Base-by-base conservation (phyloP, 2,329 filamentous ascomycete species). In the Fusarium sp. region DNA sequence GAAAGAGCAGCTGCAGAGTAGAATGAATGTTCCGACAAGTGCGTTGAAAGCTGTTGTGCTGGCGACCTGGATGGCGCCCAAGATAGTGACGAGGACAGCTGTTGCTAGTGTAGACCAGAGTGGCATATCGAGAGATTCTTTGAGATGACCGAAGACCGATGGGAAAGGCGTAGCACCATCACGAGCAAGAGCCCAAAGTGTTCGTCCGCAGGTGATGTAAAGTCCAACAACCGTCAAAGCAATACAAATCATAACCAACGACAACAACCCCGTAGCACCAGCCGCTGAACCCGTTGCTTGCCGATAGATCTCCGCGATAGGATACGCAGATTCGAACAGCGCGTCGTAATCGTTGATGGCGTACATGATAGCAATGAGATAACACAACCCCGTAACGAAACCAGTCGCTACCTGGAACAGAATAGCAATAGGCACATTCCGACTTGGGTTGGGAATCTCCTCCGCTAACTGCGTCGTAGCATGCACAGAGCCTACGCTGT, bases 51-150 rank as follows among this genome's bases (percentile, higher is more conserved):
- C 90, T 0, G 88, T 90, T 2, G 83, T 85, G 63, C 83, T 88
- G n/a, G 87, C 90, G 2, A 92, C 84, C 68, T 91, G 91, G 45
- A 92, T 89, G 43, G 82, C 83, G 0, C 89, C 89, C 0, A 92
- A 80, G 5, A 89, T 75, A 0, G 88, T 88, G 1, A 81, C 76
- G 2, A 83, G 69, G 0, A 75, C 67, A 2, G 76, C 80, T 25
- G 84, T 84, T 78, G 80, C 84, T 68, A 75, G 80, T 71, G 71
- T 93, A 3, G 91, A 81, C 72, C 74, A 76, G 37, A 82, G 52
- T 7, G 81, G 81, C 75, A 80, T 79, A 16, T 76, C 73, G 10
- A 80, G 73, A 12, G 57, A 66, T 4, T 62, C 60, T 48, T 79
- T 64, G 2, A 83, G 73, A 6, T 70, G 71, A 0, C 77, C 77